Evolutionary conservation across 768 basidiomycete genomes (phyloP).

Genomic region (Kwoniella sp.): DNA sequence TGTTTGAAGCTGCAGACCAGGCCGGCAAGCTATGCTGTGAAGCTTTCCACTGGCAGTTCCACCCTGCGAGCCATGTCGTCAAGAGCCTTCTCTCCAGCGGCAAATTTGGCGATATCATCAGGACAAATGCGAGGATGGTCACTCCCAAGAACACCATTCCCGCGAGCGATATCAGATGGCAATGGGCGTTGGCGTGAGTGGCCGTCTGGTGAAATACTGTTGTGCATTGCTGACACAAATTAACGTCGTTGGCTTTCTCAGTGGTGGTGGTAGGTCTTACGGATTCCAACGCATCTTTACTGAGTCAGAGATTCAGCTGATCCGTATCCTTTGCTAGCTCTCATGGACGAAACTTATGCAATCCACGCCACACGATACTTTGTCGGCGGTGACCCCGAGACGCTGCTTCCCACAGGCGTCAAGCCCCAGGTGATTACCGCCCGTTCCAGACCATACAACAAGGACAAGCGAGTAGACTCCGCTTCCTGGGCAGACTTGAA

Average conservation of each 20-base stretch:
- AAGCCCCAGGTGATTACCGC: slow-evolving; percentile 8
- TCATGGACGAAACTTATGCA: slow-evolving; percentile 20
- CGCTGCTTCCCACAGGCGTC: slow-evolving; percentile 6
- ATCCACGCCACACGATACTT: slow-evolving; percentile 16
- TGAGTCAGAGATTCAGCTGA: not conserved
- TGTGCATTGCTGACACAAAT: not conserved
- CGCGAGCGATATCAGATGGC: slow-evolving; percentile 16
- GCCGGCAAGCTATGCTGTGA: slow-evolving; percentile 3
- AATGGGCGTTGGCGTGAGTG: slow-evolving; percentile 11
- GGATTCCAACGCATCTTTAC: too few species aligned
- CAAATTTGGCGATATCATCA: slow-evolving; percentile 17
- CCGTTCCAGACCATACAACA: slow-evolving; percentile 5
- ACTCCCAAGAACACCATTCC: slow-evolving; percentile 17
- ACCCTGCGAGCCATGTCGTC: slow-evolving; percentile 15
- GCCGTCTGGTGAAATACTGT: not conserved
- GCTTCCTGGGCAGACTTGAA: slow-evolving; percentile 14
- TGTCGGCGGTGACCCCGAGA: slow-evolving; percentile 12
- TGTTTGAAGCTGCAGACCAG: slow-evolving; percentile 8
- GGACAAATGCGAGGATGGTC: slow-evolving; percentile 14
- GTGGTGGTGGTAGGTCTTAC: slow-evolving; percentile 10
- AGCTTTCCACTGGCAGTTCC: slow-evolving; percentile 21
- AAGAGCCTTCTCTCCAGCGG: slow-evolving; percentile 16
- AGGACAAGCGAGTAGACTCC: slow-evolving; percentile 16
- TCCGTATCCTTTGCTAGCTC: not conserved
- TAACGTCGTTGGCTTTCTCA: not conserved